phyloP scores from a whole-genome alignment of 495 filamentous ascomycete genomes.

The Penicillium coprophilum region DNA sequence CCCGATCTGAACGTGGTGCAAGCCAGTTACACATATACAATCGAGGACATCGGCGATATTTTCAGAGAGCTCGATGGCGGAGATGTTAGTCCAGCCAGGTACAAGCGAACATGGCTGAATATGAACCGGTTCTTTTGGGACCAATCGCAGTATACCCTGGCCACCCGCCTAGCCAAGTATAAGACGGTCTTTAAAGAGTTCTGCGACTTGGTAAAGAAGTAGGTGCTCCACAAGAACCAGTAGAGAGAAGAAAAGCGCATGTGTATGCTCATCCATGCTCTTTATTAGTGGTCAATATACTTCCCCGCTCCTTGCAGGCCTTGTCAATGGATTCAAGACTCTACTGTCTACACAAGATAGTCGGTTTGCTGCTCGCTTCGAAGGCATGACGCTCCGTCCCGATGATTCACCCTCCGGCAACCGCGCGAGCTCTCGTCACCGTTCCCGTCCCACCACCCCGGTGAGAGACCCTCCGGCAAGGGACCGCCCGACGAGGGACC shows the following conservation, averaged over 20 bases:
- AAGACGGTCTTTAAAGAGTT: slow-evolving; percentile 51
- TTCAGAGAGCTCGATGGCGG: slow-evolving; percentile 47
- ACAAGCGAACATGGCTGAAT: slow-evolving; percentile 54
- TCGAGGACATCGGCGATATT: slow-evolving; percentile 52
- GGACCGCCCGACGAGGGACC: neutral
- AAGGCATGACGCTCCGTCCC: slow-evolving; percentile 36
- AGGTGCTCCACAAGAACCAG: slow-evolving; percentile 15
- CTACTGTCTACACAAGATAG: slow-evolving; percentile 42
- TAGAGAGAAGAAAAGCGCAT: neutral
- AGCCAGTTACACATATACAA: slow-evolving; percentile 51
- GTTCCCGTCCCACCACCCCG: neutral
- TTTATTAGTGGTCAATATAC: slow-evolving; percentile 32
- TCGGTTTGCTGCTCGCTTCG: slow-evolving; percentile 36
- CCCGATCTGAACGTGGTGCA: slow-evolving; percentile 47
- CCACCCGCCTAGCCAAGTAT: slow-evolving; percentile 55
- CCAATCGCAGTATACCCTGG: slow-evolving; percentile 50
- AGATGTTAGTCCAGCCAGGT: slow-evolving; percentile 37
- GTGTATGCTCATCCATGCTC: slow-evolving; percentile 10
- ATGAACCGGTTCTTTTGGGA: slow-evolving; percentile 49
- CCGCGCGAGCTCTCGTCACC: slow-evolving; percentile 22
- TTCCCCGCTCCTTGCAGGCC: slow-evolving; percentile 29
- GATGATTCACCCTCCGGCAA: slow-evolving; percentile 31
- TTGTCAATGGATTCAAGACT: slow-evolving; percentile 36
- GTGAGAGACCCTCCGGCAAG: neutral
- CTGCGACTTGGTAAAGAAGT: slow-evolving; percentile 48